Base-by-base conservation (phyloP, 768 basidiomycete species). In the Atractiella rhizophila region DNA sequence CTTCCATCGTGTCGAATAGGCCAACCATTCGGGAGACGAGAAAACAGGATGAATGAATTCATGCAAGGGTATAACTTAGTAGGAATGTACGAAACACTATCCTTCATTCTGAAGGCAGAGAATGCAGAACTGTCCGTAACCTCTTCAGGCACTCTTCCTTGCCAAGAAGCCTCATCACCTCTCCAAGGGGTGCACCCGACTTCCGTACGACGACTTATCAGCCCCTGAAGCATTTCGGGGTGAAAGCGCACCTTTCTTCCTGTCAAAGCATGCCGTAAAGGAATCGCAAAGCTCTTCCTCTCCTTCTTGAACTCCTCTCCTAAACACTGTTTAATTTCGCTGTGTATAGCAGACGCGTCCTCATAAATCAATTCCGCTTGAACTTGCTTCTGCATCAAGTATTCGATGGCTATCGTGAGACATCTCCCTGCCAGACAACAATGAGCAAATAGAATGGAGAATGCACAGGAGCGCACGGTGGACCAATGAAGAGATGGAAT, bases 181-280 rank as follows among this genome's bases (percentile, higher is more conserved):
- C n/a, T n/a, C n/a, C n/a, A n/a, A n/a, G n/a, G n/a, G n/a, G n/a
- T n/a, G n/a, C n/a, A n/a, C n/a, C n/a, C n/a, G n/a, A n/a, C n/a
- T n/a, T n/a, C n/a, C n/a, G n/a, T n/a, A n/a, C n/a, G n/a, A n/a
- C n/a, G n/a, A n/a, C n/a, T n/a, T n/a, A n/a, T n/a, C n/a, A n/a
- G n/a, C n/a, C n/a, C n/a, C n/a, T n/a, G n/a, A n/a, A n/a, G n/a
- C n/a, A n/a, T n/a, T n/a, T n/a, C n/a, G n/a, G n/a, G n/a, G n/a
- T n/a, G n/a, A n/a, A n/a, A 23, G 52, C 66, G n/a, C 42, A 76
- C 85, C 70, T 78, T 82, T 62, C 71, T 69, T 2, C 74, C 85
- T 1, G 76, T 83, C 49, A 91, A 55, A 3, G 75, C 76, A 53
- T 78, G 69, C 39, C 86, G 60, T 37, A 88, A 57, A 0, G 70